Conservation (phyloP, 1,284 basidiomycete species). For the Phellinidium pouzarii region DNA sequence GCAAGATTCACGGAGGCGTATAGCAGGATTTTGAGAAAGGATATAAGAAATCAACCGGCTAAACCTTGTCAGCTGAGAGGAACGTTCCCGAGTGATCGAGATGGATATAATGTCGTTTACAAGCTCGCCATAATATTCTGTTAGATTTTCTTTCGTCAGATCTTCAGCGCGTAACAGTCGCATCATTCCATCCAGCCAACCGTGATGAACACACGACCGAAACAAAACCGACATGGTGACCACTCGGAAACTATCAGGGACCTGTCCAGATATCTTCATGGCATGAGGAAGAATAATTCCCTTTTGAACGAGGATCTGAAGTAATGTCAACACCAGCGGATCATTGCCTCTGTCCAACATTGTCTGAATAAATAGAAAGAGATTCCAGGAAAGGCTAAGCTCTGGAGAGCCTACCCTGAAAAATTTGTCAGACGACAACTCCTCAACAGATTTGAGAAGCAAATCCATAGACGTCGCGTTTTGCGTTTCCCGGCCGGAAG, state of each 20-base stretch:
- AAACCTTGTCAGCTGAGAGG: not conserved
- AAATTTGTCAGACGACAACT: not conserved
- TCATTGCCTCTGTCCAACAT: conserved; percentile 15
- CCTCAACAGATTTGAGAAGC: not conserved
- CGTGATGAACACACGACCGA: conserved; percentile 43
- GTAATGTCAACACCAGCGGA: conserved; percentile 34
- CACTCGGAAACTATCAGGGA: conserved; percentile 33
- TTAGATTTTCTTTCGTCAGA: not conserved
- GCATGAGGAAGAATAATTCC: conserved; percentile 34
- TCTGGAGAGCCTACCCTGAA: no score
- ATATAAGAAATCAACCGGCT: not conserved
- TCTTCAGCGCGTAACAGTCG: conserved; percentile 23
- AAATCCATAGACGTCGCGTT: not conserved
- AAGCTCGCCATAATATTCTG: conserved; percentile 1
- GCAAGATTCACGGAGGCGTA: conserved; percentile 23
- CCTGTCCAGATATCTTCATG: conserved; percentile 31
- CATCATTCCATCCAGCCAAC: conserved; percentile 39
- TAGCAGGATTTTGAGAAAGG: conserved; percentile 2
- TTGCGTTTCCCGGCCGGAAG: not conserved
- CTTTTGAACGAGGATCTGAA: conserved; percentile 34
- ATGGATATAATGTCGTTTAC: conserved; percentile 1
- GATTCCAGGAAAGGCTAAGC: not conserved
- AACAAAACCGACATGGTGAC: conserved; percentile 41
- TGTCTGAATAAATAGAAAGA: conserved; percentile 1
- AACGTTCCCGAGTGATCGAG: not conserved